phyloP scores from a whole-genome alignment of 2,329 filamentous ascomycete species.

The Cryoendolithus antarcticus region DNA sequence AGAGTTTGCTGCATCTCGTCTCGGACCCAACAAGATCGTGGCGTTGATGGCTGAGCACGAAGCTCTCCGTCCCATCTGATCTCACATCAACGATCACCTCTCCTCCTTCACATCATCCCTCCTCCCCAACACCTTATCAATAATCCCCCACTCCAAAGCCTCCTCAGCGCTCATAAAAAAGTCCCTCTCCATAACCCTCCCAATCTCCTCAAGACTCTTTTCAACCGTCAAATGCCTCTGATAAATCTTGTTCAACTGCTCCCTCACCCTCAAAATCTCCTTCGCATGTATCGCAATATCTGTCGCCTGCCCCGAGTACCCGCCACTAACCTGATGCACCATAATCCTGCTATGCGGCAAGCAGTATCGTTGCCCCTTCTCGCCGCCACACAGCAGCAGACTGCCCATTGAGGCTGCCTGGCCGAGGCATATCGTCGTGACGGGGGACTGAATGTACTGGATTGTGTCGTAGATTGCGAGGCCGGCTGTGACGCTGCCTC shows the following conservation, averaged over 20 bases:
- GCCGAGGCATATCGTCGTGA: conserved; percentile 89
- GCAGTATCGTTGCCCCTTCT: conserved; percentile 72
- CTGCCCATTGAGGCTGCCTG: conserved; percentile 93
- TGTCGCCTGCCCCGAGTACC: conserved; percentile 52
- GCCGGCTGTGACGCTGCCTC: conserved; percentile 75
- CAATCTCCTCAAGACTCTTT: conserved; percentile 69
- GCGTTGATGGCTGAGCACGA: too few relatives aligned
- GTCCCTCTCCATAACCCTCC: conserved; percentile 92
- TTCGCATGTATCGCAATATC: conserved; percentile 97
- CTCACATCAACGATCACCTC: not conserved
- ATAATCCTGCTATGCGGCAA: conserved; percentile 92
- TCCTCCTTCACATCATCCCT: conserved; percentile 34
- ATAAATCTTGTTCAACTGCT: conserved; percentile 84
- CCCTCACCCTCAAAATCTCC: conserved; percentile 79
- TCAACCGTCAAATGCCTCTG: conserved; percentile 72
- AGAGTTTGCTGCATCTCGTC: too few relatives aligned
- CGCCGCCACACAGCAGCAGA: conserved; percentile 73
- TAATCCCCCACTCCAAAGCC: conserved; percentile 77
- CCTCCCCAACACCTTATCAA: conserved; percentile 73
- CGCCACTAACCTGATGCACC: conserved; percentile 88
- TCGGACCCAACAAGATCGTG: too few relatives aligned
- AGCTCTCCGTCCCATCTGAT: too few relatives aligned
- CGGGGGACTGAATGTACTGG: conserved; percentile 86
- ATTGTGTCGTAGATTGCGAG: conserved; percentile 97
- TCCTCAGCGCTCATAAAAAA: conserved; percentile 86